Evolutionary conservation across 441 rosid species (phyloP), one percentile per base, ranked within the genome.

Genomic region (Sinapis alba): DNA sequence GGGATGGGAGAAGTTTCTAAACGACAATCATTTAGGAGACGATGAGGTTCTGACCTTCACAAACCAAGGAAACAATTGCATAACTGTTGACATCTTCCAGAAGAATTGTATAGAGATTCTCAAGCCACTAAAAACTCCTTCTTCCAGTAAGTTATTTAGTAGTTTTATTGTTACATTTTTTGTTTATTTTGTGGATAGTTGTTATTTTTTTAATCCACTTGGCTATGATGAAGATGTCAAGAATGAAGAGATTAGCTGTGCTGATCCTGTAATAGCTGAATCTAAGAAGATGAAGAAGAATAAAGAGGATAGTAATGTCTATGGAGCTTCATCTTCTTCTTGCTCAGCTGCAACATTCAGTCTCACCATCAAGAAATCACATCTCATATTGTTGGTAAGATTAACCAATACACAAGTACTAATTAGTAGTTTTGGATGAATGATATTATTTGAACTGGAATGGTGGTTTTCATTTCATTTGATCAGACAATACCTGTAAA

Each of bases 281-380:
- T 12, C 19, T 6, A 28, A 59, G 19, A 51, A 51, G 58, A 15
- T 12, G 62, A 57, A 27, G 68, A 41, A 7, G 54, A 63, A 7
- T 21, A 27, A 64, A 41, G 20, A 15, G 7, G 54, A 7, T 21
- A 64, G 9, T n/a, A 30, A 65, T 27, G 58, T 65, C 58, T 9
- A 24, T 65, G 11, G 3, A 65, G 70, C 70, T 65, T 45, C 69
- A 4, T 65, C 69, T 7, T 47, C 70, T 16, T 16, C 70, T 16
- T 16, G 7, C 41, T 65, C 45, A 2, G 45, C 7, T 66, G 7
- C 45, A 50, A 15, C 18, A 50, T 66, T 66, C 26, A 66, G 71
- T 66, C 24, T 50, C 60, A 66, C 71, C 60, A 66, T 66, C 71
- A 66, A 28, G 60, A 21, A 34, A 50, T 66, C 71, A 50, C 8